phyloP scores from a whole-genome alignment of 1,139 yeast genomes.

The Kodamaea fungicola region DNA sequence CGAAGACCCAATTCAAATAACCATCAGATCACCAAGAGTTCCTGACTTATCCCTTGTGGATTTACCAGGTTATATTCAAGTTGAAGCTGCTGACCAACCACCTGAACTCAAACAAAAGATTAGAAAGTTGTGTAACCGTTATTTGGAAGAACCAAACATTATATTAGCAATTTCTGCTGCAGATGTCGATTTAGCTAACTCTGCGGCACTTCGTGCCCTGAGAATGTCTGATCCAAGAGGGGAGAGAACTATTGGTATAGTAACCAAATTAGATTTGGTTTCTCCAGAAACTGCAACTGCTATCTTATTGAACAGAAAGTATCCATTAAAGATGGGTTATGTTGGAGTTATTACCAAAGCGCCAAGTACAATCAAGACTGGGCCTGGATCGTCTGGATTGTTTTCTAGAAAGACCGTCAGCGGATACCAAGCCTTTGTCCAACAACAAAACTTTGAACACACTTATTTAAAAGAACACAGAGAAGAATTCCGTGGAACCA shows the following conservation, averaged over 20 bases:
- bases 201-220: constrained; percentile 92
- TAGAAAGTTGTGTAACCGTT: constrained; percentile 74
- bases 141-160: constrained; percentile 87
- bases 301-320: constrained; percentile 70
- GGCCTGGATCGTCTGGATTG: constrained; percentile 18
- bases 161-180: constrained; percentile 96
- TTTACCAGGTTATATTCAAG: constrained; percentile 95
- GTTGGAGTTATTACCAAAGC: constrained; percentile 93
- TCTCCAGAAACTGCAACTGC: constrained; percentile 69
- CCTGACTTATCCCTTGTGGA: constrained; percentile 95
- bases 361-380: constrained; percentile 37
- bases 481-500: constrained; percentile 58
- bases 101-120: constrained; percentile 75
- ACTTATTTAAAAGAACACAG: constrained; percentile 58
- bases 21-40: constrained; percentile 85
- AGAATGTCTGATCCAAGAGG: constrained; percentile 91
- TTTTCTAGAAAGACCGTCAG: constrained; percentile 35
- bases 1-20: constrained; percentile 86
- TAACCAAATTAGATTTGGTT: constrained; percentile 89
- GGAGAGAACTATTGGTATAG: constrained; percentile 92
- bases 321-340: constrained; percentile 93
- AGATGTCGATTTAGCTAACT: constrained; percentile 95
- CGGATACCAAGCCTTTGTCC: constrained; percentile 48
- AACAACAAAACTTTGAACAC: constrained; percentile 66
- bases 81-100: constrained; percentile 97